Evolutionary conservation across 2,329 filamentous ascomycete species (phyloP), one percentile per base, ranked within the genome.

Genomic region (Drechslerella coelobrocha): DNA sequence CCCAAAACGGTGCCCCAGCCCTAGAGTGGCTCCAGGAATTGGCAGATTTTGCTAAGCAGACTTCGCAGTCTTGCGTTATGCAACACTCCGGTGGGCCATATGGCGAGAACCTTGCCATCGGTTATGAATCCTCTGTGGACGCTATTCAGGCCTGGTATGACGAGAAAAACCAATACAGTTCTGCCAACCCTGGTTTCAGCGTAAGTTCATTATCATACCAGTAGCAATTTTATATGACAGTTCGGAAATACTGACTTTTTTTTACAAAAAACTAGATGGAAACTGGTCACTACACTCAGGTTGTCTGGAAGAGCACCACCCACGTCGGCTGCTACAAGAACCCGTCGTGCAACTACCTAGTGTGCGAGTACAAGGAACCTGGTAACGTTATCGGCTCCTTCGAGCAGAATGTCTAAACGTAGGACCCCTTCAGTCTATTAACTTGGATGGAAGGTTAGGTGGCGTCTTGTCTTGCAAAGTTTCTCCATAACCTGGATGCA

Each of bases 101-200:
- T 77, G 94, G 94, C 73, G 94, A 99, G 82, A 99, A 97, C 84
- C 88, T 97, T 68, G 93, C 90, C 77, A 87, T 88, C 71, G 83
- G 88, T 74, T 83, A 85, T 69, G 77, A 79, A 1, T 78, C 81
- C n/a, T 85, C 86, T 59, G 82, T 84, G 73, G 86, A 89, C 74
- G 87, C 93, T 77, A 90, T 87, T 76, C 85, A 93, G 78, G 83
- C 88, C 81, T 97, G 94, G 91, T 97, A 97, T 85, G 91, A 94
- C 78, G 85, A 85, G 76, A 91, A 96, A 80, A 82, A 89, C 75
- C 77, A 78, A 73, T 80, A 80, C 76, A 87, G 83, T 79, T 83
- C 83, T 66, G 76, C 77, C 27, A 79, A 80, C 57, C 94, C 89
- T 77, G 88, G 87, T 73, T 68, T 72, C 61, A 23, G 31, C 41